Conservation (phyloP, 208 protist species). For the Porcisia deanei region DNA sequence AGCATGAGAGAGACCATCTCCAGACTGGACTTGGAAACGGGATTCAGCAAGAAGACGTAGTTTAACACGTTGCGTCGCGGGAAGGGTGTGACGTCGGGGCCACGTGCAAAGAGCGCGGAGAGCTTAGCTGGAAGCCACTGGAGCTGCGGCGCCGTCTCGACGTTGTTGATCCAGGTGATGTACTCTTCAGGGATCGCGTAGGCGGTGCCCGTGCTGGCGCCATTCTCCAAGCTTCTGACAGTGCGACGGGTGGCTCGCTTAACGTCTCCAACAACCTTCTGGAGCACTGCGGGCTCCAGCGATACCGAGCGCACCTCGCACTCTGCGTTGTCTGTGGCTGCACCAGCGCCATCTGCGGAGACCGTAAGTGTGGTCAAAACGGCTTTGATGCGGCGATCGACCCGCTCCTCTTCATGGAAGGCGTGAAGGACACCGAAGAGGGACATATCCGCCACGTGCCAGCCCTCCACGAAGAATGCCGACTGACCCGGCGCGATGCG, state of each 20-base stretch:
- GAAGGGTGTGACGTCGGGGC: slow-evolving; percentile 10
- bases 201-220: not conserved
- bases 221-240: not conserved
- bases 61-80: slow-evolving; percentile 28
- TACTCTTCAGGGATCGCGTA: slow-evolving; percentile 19
- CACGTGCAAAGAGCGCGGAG: slow-evolving; percentile 5
- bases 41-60: slow-evolving; percentile 27
- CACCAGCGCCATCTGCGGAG: not conserved
- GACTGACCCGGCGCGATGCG: slow-evolving; percentile 26
- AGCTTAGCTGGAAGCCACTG: slow-evolving; percentile 20
- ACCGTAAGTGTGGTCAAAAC: slow-evolving; percentile 6
- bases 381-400: slow-evolving; percentile 13
- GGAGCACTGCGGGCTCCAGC: slow-evolving; percentile 1
- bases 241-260: slow-evolving; percentile 10
- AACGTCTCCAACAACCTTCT: slow-evolving; percentile 15
- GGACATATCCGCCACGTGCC: slow-evolving; percentile 32
- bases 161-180: slow-evolving; percentile 38
- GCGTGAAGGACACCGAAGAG: slow-evolving; percentile 57
- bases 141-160: slow-evolving; percentile 33
- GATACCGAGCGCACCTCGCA: not conserved
- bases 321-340: not conserved
- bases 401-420: slow-evolving; percentile 37
- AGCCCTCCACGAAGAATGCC: slow-evolving; percentile 53
- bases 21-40: slow-evolving; percentile 13
- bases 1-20: slow-evolving; percentile 10